These are phyloP conservation scores for Hypseocharis bilobata DNA, from an alignment of 441 rosid genomes.

Conservation along the genomic window DNA sequence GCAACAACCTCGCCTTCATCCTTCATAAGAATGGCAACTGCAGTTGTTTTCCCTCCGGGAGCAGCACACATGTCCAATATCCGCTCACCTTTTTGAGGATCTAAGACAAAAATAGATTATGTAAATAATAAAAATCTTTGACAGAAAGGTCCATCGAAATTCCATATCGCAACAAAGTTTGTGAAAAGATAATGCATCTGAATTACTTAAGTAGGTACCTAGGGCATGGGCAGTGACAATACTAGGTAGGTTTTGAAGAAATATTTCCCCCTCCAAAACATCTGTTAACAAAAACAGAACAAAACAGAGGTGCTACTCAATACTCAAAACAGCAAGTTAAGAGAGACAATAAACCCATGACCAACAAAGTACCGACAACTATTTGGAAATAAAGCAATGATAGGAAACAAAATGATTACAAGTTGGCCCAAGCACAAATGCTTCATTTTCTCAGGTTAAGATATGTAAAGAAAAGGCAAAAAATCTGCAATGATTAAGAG, in stretches of 20 bases:
- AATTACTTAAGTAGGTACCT: constrained; percentile 37
- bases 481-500: not conserved
- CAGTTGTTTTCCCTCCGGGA: constrained; percentile 96
- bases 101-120: constrained; percentile 30
- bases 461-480: not conserved
- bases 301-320: not conserved
- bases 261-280: constrained; percentile 86
- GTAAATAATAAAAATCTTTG: not conserved
- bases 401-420: too few species aligned
- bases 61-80: constrained; percentile 96
- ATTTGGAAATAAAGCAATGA: too few species aligned
- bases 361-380: too few species aligned
- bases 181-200: not conserved
- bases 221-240: constrained; percentile 74
- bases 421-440: not conserved
- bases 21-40: constrained; percentile 76
- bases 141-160: not conserved
- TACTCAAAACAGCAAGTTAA: not conserved
- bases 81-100: constrained; percentile 88
- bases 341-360: too few species aligned
- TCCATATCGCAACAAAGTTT: not conserved
- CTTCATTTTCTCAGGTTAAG: not conserved
- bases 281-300: constrained; percentile 34
- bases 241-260: constrained; percentile 93
- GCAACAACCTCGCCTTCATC: constrained; percentile 88